Base-by-base conservation (phyloP, 148 eudicot species). In the Silene uniflora region DNA sequence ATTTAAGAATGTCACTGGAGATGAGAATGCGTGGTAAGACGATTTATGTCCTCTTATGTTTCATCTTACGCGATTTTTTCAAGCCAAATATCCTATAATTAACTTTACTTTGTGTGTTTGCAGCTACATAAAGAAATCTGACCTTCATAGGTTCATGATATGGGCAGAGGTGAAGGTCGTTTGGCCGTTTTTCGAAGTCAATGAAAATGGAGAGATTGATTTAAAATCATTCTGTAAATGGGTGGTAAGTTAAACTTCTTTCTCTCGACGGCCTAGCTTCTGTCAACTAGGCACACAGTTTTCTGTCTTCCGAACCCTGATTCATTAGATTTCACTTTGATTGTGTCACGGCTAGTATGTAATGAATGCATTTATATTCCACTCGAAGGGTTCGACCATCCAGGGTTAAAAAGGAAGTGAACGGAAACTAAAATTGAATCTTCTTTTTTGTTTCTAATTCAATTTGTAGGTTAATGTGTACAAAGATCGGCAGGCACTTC, bases 111-210 rank as follows among this genome's bases (percentile, higher is more conserved):
- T 17, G 56, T 77, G 17, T 66, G 44, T 66, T 39, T 13, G 2
- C 72, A 93, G 98, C 73, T 86, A 77, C 84, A 87, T 93, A 52
- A 87, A 91, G 54, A 88, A 74, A 77, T 46, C 58, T 4, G 98
- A 93, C 69, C 84, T 93, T 2, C 79, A 72, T 21, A 84, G 84
- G 75, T 93, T 93, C 85, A 82, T 93, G 98, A 86, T 87, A 19
- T 80, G 76, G 82, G 94, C 86, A 77, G 92, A 93, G 83, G 93
- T 93, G 73, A 86, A 88, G 76, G 46, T 79, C 24, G 83, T 91
- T 42, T 85, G 79, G 76, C 91, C 88, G 1, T 42, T 81, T 79
- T 77, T 93, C 62, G 94, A 88, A 55, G 81, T 84, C 63, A 81
- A 89, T 68, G 97, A 89, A 74, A 87, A 80, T 16, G 85, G 90